A percentile compares a stretch with the other conserved stretches of the same genome.
These are phyloP conservation scores for Datura wrightii DNA, from an alignment of 257 asterid genomes.

Conservation along the genomic window DNA sequence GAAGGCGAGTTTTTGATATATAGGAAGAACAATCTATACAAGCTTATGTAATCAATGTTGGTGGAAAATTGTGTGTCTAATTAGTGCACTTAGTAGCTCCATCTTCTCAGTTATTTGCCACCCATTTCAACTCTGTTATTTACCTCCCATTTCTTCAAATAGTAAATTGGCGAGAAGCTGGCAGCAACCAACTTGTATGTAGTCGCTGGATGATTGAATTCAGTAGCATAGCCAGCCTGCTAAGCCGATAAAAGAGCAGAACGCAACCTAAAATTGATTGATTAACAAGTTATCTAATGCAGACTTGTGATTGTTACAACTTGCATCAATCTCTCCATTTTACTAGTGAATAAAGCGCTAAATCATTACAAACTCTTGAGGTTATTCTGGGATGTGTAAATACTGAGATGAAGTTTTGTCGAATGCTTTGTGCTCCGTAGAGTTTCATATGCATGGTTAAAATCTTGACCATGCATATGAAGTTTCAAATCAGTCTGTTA, in stretches of 20 bases:
- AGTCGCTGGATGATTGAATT: slow-evolving; percentile 5
- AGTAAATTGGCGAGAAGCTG: no score
- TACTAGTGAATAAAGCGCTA: neutral
- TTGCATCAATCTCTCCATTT: neutral
- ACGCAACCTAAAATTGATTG: no score
- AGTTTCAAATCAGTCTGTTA: no score
- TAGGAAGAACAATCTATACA: slow-evolving; percentile 63
- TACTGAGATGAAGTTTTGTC: no score
- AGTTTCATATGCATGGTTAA: no score
- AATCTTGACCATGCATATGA: no score
- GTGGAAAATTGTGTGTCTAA: slow-evolving; percentile 27
- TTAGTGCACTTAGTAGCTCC: slow-evolving; percentile 1
- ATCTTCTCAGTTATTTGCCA: neutral
- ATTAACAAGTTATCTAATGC: no score
- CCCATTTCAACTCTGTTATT: slow-evolving; percentile 1
- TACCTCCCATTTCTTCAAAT: neutral
- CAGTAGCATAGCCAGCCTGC: neutral
- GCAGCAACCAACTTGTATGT: neutral
- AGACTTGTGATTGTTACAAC: neutral
- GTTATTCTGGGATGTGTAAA: no score
- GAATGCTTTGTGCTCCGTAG: no score
- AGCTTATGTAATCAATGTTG: slow-evolving; percentile 52
- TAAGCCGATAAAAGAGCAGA: no score
- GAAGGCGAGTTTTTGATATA: slow-evolving; percentile 79
- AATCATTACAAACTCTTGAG: neutral